phyloP scores from a whole-genome alignment of 148 eudicot species.

The Rhododendron vialii region DNA sequence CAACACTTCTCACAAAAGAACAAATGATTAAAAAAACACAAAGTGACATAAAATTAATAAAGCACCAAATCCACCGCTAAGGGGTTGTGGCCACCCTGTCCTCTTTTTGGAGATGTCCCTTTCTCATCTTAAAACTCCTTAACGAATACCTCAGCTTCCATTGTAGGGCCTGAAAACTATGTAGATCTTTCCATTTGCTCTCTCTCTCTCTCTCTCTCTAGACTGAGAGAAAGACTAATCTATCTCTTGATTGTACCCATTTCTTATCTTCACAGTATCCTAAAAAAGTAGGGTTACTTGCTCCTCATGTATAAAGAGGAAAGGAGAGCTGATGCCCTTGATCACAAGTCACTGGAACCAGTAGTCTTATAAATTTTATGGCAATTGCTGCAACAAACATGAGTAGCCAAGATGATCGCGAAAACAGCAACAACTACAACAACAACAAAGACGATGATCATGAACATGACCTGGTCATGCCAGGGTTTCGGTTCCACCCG shows the following conservation, averaged over 20 bases:
- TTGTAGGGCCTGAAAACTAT: conserved; percentile 27
- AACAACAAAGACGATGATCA: conserved; percentile 29
- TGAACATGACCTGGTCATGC: conserved; percentile 86
- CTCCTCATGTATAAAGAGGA: conserved; percentile 2
- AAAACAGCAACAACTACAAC: conserved; percentile 48
- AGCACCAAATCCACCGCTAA: conserved; percentile 28
- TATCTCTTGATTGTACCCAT: background rate
- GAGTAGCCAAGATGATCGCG: conserved; percentile 25
- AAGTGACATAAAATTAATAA: conserved; percentile 12
- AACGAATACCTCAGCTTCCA: background rate
- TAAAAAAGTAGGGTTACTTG: background rate
- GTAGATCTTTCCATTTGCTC: conserved; percentile 48
- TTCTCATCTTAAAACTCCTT: conserved; percentile 22
- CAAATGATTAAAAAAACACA: background rate
- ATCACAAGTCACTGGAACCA: background rate
- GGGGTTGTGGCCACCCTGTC: conserved; percentile 26
- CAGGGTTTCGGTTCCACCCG: conserved; percentile 89
- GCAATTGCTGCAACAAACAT: background rate
- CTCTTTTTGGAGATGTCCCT: conserved; percentile 17
- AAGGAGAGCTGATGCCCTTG: background rate
- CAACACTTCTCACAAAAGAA: background rate
- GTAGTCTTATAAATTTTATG: background rate
- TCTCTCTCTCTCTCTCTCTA: background rate
- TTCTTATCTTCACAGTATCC: conserved; percentile 6
- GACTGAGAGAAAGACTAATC: conserved; percentile 12